Evolutionary conservation across 768 basidiomycete genomes (phyloP).

Genomic region (Amyloporia xantha): DNA sequence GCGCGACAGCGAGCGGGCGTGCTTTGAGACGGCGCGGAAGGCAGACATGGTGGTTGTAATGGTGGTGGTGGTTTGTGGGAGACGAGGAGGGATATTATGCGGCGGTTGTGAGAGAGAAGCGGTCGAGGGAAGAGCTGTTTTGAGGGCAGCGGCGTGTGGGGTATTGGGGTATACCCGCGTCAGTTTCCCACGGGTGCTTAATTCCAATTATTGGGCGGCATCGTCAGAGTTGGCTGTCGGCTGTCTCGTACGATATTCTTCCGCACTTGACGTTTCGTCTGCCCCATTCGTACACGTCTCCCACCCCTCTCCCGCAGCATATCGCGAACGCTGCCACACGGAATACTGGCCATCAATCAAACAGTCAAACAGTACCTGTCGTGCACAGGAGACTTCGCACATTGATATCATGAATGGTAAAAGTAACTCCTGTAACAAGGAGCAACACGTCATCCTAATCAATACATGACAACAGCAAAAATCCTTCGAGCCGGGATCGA

Average conservation of each 20-base stretch:
- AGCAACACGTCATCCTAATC: too few relatives aligned
- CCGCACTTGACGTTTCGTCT: too few relatives aligned
- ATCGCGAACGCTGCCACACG: too few relatives aligned
- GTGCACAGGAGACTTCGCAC: too few relatives aligned
- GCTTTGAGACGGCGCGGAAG: slow-evolving; percentile 22
- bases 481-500: slow-evolving; percentile 18
- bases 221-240: too few relatives aligned
- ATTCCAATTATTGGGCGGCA: background rate
- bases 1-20: slow-evolving; percentile 24
- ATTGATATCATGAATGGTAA: too few relatives aligned
- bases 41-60: slow-evolving; percentile 25
- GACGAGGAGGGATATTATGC: slow-evolving; percentile 3
- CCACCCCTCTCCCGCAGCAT: too few relatives aligned
- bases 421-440: too few relatives aligned
- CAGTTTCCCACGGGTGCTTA: background rate
- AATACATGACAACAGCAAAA: too few relatives aligned
- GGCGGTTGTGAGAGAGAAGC: background rate
- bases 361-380: too few relatives aligned
- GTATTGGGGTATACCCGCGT: slow-evolving; percentile 3
- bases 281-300: too few relatives aligned
- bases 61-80: slow-evolving; percentile 8
- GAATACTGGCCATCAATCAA: too few relatives aligned
- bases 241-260: background rate
- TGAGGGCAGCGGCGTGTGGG: background rate
- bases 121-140: background rate